Evolutionary conservation across 1,284 basidiomycete genomes (phyloP), one percentile per base, ranked within the genome.

Genomic region (Puccinia novopanici): DNA sequence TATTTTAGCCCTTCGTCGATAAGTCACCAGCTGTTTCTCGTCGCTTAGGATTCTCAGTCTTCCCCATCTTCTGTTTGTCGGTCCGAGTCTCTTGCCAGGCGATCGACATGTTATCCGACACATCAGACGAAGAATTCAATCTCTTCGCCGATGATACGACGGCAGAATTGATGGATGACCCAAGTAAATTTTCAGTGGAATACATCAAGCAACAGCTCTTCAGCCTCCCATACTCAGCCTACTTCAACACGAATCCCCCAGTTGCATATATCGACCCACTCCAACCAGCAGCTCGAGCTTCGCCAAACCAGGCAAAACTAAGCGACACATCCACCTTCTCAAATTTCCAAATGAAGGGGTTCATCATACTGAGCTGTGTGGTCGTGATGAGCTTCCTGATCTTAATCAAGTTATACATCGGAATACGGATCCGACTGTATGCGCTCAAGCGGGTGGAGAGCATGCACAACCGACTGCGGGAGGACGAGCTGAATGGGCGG

Each of bases 11-110:
- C 0, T 94, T 97, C 82, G 93, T 98, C 27, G 96, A 99, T 85
- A 95, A 98, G 85, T 95, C 95, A 3, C 96, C 96, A 0, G 89
- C 96, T 13, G 94, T 98, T 45, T 93, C 94, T 0, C 92, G 96
- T 1, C 90, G 97, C 12, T 89, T 99, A 2, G 97, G 97, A 15
- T 97, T 99, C 84, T 92, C 96, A 0, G 91, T 95, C 0, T 88
- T 99, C 24, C 97, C 97, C 0, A 89, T 99, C 0, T 93, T 94
- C 0, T 94, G 94, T 37, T 89, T 99, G 12, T 91, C 92, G n/a
- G 90, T 98, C 81, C 89, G 98, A 42, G 91, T 99, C 48, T 91
- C 91, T 48, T 89, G 91, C 8, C 96, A 98, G 85, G 93, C 93
- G 5, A 83, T 88, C 48, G 87, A 87, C 50, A 89, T 89, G 88